These are phyloP conservation scores for Naganishia antarctica DNA, from an alignment of 768 basidiomycete species.

Conservation along the genomic window DNA sequence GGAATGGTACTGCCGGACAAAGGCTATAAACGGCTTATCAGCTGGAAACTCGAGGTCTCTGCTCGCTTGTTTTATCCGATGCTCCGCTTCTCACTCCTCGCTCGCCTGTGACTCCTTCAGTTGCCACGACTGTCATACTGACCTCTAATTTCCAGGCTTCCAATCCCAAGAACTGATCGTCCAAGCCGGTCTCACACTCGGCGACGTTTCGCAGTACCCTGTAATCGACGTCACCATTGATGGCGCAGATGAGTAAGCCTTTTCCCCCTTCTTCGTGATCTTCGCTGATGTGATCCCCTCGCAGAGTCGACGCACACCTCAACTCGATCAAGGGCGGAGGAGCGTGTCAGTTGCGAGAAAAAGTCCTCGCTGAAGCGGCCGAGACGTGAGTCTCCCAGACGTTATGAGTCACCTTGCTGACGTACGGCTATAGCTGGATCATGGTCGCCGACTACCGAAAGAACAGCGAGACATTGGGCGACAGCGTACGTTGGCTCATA, in stretches of 20 bases:
- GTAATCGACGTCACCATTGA: slow-evolving; percentile 94
- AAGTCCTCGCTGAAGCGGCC: slow-evolving; percentile 95
- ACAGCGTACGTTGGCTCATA: slow-evolving; percentile 60
- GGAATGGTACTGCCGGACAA: no score
- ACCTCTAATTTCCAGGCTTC: slow-evolving; percentile 57
- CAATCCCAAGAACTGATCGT: slow-evolving; percentile 96
- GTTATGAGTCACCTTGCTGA: slow-evolving; percentile 9
- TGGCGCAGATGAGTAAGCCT: slow-evolving; percentile 85
- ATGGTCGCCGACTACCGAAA: slow-evolving; percentile 94
- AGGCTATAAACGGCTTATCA: no score
- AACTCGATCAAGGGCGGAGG: slow-evolving; percentile 98
- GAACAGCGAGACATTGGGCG: slow-evolving; percentile 74
- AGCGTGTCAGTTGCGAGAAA: slow-evolving; percentile 92
- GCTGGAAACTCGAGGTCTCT: no score
- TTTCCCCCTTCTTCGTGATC: neutral
- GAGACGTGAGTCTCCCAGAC: slow-evolving; percentile 55
- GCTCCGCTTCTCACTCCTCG: no score
- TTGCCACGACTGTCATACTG: no score
- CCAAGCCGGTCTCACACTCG: slow-evolving; percentile 66
- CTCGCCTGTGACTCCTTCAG: no score
- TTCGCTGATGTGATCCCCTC: neutral
- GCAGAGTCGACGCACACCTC: slow-evolving; percentile 74
- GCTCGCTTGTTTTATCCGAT: no score
- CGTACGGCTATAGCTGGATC: slow-evolving; percentile 60
- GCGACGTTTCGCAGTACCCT: slow-evolving; percentile 84